Conservation (phyloP, 192 early-diverging fungal species). For the Coemansia sp. region DNA sequence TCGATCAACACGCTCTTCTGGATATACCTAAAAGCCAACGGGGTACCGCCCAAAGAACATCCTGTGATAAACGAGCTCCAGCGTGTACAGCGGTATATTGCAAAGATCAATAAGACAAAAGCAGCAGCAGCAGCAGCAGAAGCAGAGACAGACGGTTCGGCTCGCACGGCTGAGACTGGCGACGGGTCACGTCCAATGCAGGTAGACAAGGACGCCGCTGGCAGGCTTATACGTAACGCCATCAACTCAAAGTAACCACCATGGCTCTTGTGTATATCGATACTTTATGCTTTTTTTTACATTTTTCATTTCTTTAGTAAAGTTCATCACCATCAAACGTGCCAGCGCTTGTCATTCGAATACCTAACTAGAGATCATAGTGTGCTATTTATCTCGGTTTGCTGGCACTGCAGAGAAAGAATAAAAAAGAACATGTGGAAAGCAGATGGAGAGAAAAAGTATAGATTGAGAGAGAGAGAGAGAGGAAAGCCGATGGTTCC, state of each 20-base stretch:
- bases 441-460: neutral
- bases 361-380: too few species aligned
- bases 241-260: conserved; percentile 21
- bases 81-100: conserved; percentile 44
- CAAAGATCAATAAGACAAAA: conserved; percentile 55
- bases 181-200: conserved; percentile 35
- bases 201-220: conserved; percentile 57
- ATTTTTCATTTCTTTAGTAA: neutral
- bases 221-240: conserved; percentile 52
- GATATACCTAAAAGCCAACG: conserved; percentile 60
- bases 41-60: conserved; percentile 55
- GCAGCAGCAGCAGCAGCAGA: conserved; percentile 10
- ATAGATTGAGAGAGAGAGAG: neutral
- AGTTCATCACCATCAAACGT: neutral
- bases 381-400: neutral
- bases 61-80: conserved; percentile 61
- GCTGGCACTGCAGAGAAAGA: neutral
- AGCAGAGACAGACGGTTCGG: neutral
- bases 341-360: too few species aligned
- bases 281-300: too few species aligned
- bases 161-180: conserved; percentile 7
- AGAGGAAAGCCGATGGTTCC: neutral
- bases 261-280: neutral
- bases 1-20: conserved; percentile 59
- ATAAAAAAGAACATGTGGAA: neutral